Percentiles rank a stretch among this genome's conserved stretches.
phyloP scores from a whole-genome alignment of 768 basidiomycete species.

The Suillus plorans region DNA sequence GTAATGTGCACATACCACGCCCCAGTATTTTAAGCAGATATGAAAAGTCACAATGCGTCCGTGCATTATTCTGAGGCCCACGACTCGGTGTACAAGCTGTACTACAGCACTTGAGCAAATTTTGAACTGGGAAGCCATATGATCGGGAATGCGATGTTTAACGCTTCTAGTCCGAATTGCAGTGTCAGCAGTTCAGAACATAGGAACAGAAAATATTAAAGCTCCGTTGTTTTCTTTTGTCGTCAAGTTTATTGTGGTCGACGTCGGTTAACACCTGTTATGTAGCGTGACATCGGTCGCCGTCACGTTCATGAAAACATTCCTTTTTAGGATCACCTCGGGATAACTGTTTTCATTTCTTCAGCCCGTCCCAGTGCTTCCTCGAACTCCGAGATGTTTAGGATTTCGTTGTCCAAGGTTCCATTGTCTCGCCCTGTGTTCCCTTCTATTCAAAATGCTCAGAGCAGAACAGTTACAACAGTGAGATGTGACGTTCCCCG shows the following conservation, averaged over 20 bases:
- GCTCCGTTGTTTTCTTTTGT: background rate
- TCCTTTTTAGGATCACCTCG: background rate
- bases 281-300: background rate
- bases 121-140: no score
- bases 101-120: background rate
- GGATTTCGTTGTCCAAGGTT: background rate
- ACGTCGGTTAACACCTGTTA: no score
- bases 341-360: background rate
- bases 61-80: background rate
- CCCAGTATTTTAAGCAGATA: background rate
- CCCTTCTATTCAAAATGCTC: conserved; percentile 37
- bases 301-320: background rate
- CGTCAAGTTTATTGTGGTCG: background rate
- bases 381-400: background rate
- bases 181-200: background rate
- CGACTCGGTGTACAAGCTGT: background rate
- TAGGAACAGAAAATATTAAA: background rate
- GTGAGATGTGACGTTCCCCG: conserved; percentile 7
- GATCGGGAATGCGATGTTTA: no score
- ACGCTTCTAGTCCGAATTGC: background rate
- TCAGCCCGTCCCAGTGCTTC: background rate
- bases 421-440: conserved; percentile 18
- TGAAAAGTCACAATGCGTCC: no score
- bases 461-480: conserved; percentile 26
- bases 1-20: background rate